Evolutionary conservation across 1,284 basidiomycete species (phyloP), one percentile per base, ranked within the genome.

Genomic region (Volvariella volvacea): DNA sequence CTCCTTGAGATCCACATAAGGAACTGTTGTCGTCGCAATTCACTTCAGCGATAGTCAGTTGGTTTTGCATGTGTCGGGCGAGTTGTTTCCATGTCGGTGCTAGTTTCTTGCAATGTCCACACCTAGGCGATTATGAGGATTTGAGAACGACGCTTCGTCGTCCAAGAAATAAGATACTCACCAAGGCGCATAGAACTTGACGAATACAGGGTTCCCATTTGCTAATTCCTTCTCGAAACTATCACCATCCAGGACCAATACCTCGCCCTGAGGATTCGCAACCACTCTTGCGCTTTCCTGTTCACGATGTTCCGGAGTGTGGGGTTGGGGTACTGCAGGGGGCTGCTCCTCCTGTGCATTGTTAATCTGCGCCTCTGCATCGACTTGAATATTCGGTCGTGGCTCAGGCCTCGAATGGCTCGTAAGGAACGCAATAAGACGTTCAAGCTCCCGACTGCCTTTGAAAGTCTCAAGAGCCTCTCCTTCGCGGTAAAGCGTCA

Each of bases 81-180:
- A 97, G 74, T 43, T 86, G 70, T 1, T 68, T 68, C 84, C 91
- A 95, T 0, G 68, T 70, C 0, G 92, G 91, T 0, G 88, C 86
- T 1, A 94, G 74, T 55, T 88, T 88, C 67, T 93, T 92, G 74
- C 92, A 94, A 66, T 95, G 92, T 1, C 87, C 84, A 60, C 92
- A 94, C 92, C 92, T 94, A 0, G 92, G 92, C 0, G 91, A 92
- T 57, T 77, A 95, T n/a, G n/a, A n/a, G n/a, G 68, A 88, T 95
- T 60, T 96, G 21, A 1, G 16, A 20, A n/a, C 14, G 10, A 39
- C 1, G 40, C 39, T n/a, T n/a, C n/a, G n/a, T n/a, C n/a, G n/a
- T n/a, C n/a, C 17, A 39, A 40, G 32, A 31, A 22, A 41, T 17
- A 19, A 12, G 25, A 6, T 28, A 28, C 34, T 16, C 19, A 36